Conservation (phyloP, 2,329 filamentous ascomycete species). For the Alternaria sp. region DNA sequence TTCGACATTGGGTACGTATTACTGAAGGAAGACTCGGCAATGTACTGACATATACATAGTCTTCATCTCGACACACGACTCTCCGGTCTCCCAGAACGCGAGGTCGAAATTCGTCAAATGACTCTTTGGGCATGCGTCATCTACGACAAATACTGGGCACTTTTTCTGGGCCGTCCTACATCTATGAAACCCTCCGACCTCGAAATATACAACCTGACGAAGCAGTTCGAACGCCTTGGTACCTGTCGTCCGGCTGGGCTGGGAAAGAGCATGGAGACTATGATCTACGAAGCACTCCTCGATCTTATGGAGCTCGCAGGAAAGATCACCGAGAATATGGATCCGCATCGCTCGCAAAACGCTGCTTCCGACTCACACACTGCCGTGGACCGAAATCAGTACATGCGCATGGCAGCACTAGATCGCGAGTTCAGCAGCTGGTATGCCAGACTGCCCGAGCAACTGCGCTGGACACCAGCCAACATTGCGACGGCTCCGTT, state of each 20-base stretch:
- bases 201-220: constrained; percentile 56
- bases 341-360: constrained; percentile 36
- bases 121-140: constrained; percentile 60
- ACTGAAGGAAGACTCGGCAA: too few species aligned
- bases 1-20: constrained; percentile 14
- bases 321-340: constrained; percentile 57
- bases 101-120: constrained; percentile 58
- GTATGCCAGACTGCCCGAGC: constrained; percentile 60
- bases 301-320: constrained; percentile 64
- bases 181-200: constrained; percentile 62
- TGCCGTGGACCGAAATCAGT: constrained; percentile 55
- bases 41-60: constrained; percentile 37
- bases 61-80: constrained; percentile 56
- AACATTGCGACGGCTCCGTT: constrained; percentile 47
- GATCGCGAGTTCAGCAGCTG: constrained; percentile 62
- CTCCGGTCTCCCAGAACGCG: constrained; percentile 54
- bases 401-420: constrained; percentile 58
- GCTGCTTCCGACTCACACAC: constrained; percentile 26
- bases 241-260: constrained; percentile 46
- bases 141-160: constrained; percentile 61
- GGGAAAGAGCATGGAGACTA: constrained; percentile 42
- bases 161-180: constrained; percentile 62
- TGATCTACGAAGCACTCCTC: constrained; percentile 60
- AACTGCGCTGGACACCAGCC: constrained; percentile 45
- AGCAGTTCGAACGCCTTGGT: constrained; percentile 53